Conservation (phyloP, 2,329 filamentous ascomycete species). For the Pyrenochaeta sp. region DNA sequence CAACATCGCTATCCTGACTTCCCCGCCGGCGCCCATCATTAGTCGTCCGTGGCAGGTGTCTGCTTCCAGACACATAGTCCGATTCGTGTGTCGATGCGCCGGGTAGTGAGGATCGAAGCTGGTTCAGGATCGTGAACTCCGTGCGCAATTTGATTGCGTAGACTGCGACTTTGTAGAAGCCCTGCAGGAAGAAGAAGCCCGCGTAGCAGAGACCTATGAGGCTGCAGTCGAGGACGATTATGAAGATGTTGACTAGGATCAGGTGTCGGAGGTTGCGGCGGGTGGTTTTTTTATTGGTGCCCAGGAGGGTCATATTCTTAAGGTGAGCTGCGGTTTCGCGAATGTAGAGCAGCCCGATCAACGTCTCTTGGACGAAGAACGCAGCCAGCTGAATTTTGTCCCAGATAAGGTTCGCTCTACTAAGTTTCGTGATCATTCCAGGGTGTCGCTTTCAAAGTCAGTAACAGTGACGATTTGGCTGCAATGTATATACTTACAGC, state of each 20-base stretch:
- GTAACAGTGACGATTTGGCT: background rate
- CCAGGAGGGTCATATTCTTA: slow-evolving; percentile 24
- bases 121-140: slow-evolving; percentile 62
- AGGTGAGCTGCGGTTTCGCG: slow-evolving; percentile 59
- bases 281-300: slow-evolving; percentile 13
- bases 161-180: slow-evolving; percentile 50
- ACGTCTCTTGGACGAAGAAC: slow-evolving; percentile 52
- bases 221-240: slow-evolving; percentile 51
- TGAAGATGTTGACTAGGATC: slow-evolving; percentile 50
- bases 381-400: slow-evolving; percentile 52
- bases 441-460: slow-evolving; percentile 25
- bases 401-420: slow-evolving; percentile 31
- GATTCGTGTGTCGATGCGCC: slow-evolving; percentile 12
- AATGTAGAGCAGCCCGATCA: slow-evolving; percentile 56
- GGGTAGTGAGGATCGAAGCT: slow-evolving; percentile 24
- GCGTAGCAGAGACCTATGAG: slow-evolving; percentile 51
- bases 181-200: slow-evolving; percentile 50
- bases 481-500: slow-evolving; percentile 43
- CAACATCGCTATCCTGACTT: slow-evolving; percentile 13
- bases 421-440: slow-evolving; percentile 15
- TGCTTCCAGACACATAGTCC: background rate
- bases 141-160: slow-evolving; percentile 59
- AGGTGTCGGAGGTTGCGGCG: slow-evolving; percentile 42
- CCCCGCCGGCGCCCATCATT: background rate
- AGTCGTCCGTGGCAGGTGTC: background rate